These are phyloP conservation scores for Yamadazyma olivae DNA, from an alignment of 805 yeast genomes.

Conservation along the genomic window DNA sequence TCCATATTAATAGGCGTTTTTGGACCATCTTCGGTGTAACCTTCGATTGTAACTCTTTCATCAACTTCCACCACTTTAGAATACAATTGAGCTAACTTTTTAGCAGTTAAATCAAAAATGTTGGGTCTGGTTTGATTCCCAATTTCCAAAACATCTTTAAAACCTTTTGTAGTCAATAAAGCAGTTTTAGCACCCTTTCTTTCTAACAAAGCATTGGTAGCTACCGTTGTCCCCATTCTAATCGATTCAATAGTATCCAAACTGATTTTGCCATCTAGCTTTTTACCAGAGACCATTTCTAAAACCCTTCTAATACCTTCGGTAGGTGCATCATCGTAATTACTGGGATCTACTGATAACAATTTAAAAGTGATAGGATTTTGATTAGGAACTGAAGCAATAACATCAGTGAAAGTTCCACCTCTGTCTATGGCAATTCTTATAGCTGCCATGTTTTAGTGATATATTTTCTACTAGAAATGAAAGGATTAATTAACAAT, in stretches of 20 bases:
- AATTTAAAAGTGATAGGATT: slow-evolving; percentile 61
- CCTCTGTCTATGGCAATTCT: slow-evolving; percentile 28
- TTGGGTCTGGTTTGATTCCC: slow-evolving; percentile 22
- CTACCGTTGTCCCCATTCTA: slow-evolving; percentile 29
- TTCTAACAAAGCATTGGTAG: slow-evolving; percentile 21
- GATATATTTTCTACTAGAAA: slow-evolving; percentile 40
- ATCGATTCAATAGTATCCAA: slow-evolving; percentile 20
- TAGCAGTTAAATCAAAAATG: slow-evolving; percentile 16
- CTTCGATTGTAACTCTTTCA: slow-evolving; percentile 36
- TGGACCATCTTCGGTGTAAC: slow-evolving; percentile 68
- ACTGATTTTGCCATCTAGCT: slow-evolving; percentile 28
- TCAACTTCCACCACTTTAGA: slow-evolving; percentile 17
- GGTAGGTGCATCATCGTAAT: slow-evolving; percentile 82
- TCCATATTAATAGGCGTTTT: slow-evolving; percentile 55
- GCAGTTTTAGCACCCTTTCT: slow-evolving; percentile 19
- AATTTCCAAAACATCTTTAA: slow-evolving; percentile 18
- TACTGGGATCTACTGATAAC: slow-evolving; percentile 83
- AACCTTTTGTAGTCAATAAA: slow-evolving; percentile 19
- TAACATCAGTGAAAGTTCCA: slow-evolving; percentile 24
- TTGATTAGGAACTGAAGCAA: slow-evolving; percentile 42
- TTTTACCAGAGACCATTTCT: slow-evolving; percentile 50
- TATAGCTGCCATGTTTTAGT: slow-evolving; percentile 31
- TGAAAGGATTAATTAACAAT: too few relatives aligned
- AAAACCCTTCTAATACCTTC: slow-evolving; percentile 82
- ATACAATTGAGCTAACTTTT: slow-evolving; percentile 16